Evolutionary conservation across 2,329 filamentous ascomycete genomes (phyloP), one percentile per base, ranked within the genome.

Genomic region (Paraphoma chrysanthemicola): DNA sequence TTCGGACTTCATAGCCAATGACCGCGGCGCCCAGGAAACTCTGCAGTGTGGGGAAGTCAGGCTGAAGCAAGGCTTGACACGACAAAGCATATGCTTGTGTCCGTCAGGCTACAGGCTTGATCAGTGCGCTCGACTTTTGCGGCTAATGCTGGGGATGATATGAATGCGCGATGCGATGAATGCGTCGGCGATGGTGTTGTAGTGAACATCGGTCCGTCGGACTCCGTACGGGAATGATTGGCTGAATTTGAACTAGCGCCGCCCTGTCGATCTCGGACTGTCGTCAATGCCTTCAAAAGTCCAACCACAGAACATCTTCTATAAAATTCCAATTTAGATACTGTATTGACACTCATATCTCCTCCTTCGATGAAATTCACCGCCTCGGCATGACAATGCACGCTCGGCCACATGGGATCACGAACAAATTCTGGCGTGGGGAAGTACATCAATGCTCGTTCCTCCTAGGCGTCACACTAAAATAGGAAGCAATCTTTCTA

Each of bases 1-100:
- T 16, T 47, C 44, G 44, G 44, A 47, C 44, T 36, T 47, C 44
- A 30, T 36, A 47, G 44, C 44, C 44, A 47, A 47, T 47, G 12
- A 30, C 29, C 5, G n/a, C 6, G 29, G 16, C 16, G 12, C 11
- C 29, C 6, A 17, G 30, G 16, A 18, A 33, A 10, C 14, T 30
- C n/a, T 47, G 44, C 29, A 47, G 12, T 38, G 44, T 47, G 44
- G 44, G 30, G 44, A 47, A 47, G 14, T 14, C 9, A 36, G 33
- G 6, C 33, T 36, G 44, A 47, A 47, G 14, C 33, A 36, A 36
- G 33, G 33, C 33, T 36, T 36, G 33, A 36, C 33, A 36, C 33
- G 3, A 36, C 33, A 36, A 36, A 36, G 14, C 33, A 36, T 36
- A 36, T 36, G 33, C 33, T 36, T 36, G 33, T 36, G 33, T 36